phyloP scores from a whole-genome alignment of 202 grass and related monocot genomes.

The Setaria italica region DNA sequence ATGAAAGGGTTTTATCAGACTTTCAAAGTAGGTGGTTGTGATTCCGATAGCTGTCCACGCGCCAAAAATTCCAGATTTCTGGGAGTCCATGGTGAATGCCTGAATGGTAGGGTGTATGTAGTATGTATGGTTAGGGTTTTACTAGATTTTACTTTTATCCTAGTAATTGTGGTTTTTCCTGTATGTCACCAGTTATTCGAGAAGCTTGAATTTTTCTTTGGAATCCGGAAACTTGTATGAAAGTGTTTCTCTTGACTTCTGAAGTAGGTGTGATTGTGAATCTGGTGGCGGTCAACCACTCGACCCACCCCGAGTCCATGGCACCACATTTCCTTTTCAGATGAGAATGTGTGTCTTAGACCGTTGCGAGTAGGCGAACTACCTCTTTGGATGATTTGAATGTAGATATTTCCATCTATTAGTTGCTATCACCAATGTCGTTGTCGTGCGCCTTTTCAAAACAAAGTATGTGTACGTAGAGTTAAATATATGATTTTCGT shows the following conservation, averaged over 20 bases:
- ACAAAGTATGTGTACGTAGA: background rate
- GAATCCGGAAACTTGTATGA: too few species aligned
- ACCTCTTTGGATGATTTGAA: background rate
- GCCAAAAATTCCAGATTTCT: too few species aligned
- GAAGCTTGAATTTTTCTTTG: too few species aligned
- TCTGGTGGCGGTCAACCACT: background rate
- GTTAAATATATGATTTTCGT: background rate
- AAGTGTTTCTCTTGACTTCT: too few species aligned
- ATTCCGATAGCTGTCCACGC: background rate
- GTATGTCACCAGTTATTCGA: too few species aligned
- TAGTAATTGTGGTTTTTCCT: too few species aligned
- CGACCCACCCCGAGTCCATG: background rate
- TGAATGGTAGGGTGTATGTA: too few species aligned
- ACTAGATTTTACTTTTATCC: too few species aligned
- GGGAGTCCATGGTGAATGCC: too few species aligned
- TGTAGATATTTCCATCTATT: too few species aligned
- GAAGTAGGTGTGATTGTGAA: too few species aligned
- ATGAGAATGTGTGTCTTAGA: background rate
- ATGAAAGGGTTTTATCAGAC: background rate
- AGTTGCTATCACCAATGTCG: background rate
- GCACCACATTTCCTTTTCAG: background rate
- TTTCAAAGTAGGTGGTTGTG: background rate
- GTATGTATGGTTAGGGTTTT: too few species aligned
- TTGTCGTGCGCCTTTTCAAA: background rate
- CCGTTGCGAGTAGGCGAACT: conserved; percentile 33